These are phyloP conservation scores for Chalciporus chontae DNA, from an alignment of 768 basidiomycete species.

Conservation along the genomic window DNA sequence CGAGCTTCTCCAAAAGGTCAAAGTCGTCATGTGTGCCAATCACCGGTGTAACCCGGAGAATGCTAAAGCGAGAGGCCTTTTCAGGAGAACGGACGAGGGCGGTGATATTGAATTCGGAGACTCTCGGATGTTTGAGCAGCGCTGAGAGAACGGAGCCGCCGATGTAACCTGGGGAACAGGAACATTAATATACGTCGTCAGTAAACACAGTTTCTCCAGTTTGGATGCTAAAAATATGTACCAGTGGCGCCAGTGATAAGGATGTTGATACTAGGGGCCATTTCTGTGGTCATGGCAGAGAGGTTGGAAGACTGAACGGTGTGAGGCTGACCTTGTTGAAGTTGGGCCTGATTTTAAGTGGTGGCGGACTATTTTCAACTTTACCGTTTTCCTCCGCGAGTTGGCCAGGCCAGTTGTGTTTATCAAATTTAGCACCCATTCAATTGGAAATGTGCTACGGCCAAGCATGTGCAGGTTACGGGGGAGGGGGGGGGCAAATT, in stretches of 20 bases:
- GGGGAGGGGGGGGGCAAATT: no score
- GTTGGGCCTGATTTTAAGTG: neutral
- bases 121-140: conserved; percentile 42
- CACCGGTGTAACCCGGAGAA: conserved; percentile 17
- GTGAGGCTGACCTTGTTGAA: neutral
- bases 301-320: neutral
- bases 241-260: conserved; percentile 20
- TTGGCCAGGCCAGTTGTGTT: no score
- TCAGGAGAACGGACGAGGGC: conserved; percentile 42
- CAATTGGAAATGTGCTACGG: no score
- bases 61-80: conserved; percentile 28
- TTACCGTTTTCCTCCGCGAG: neutral
- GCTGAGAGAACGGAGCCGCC: conserved; percentile 50
- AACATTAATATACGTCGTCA: neutral
- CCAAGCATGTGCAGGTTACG: no score
- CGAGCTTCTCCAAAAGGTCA: conserved; percentile 37
- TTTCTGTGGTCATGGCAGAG: neutral
- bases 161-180: conserved; percentile 43
- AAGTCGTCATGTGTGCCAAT: conserved; percentile 43
- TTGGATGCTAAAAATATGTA: conserved; percentile 1
- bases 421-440: no score
- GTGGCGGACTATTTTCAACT: neutral
- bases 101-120: conserved; percentile 41
- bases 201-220: no score
- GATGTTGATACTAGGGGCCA: conserved; percentile 12